phyloP scores from a whole-genome alignment of 108 stramenopile genomes.

The Nannochloropsis gaditana region DNA sequence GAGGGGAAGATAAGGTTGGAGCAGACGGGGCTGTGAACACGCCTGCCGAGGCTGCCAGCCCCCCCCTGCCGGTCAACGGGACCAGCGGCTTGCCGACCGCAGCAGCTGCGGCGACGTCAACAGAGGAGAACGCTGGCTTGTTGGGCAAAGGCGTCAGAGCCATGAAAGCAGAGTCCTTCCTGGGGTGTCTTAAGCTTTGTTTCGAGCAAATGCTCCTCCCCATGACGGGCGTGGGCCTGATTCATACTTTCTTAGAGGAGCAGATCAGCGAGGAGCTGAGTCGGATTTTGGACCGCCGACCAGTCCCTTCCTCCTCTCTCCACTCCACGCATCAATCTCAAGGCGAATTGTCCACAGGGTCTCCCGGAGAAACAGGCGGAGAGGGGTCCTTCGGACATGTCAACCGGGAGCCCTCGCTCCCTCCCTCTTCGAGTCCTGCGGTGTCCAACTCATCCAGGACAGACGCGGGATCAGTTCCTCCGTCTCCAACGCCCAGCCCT shows the following conservation, averaged over 20 bases:
- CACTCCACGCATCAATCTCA: background rate
- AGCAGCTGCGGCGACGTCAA: background rate
- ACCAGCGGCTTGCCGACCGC: background rate
- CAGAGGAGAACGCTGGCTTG: background rate
- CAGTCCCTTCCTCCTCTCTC: background rate
- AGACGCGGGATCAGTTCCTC: background rate
- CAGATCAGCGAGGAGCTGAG: conserved; percentile 3
- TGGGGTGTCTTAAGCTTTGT: conserved; percentile 37
- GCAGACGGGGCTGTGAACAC: background rate
- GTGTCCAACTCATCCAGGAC: background rate
- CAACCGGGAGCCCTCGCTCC: background rate
- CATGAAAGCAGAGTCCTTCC: conserved; percentile 29
- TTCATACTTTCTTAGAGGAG: background rate
- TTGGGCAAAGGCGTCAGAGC: conserved; percentile 30
- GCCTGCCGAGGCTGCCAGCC: background rate
- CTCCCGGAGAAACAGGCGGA: background rate
- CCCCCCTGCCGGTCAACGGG: background rate
- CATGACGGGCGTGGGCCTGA: background rate
- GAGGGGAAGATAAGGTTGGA: background rate
- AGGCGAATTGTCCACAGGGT: background rate
- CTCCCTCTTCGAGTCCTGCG: background rate
- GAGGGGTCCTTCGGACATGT: background rate
- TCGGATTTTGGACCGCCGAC: background rate
- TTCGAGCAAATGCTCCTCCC: conserved; percentile 40
- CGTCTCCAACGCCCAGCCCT: background rate